These are phyloP conservation scores for Calonectria henricotiae DNA, from an alignment of 2,329 filamentous ascomycete genomes.

Conservation along the genomic window DNA sequence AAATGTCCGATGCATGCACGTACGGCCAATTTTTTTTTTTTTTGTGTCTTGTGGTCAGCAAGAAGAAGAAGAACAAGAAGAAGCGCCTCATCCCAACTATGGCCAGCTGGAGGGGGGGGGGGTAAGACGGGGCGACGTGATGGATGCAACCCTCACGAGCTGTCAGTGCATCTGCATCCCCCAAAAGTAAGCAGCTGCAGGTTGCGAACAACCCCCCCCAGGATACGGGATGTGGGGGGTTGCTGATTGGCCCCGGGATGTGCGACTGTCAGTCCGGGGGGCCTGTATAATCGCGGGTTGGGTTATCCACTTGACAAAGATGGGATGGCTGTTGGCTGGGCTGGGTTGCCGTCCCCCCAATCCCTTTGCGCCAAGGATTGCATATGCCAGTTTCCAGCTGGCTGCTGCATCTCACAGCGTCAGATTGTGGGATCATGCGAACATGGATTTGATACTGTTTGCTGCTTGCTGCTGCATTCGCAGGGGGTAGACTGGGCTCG, in stretches of 20 bases:
- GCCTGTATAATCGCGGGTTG: background rate
- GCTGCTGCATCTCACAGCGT: background rate
- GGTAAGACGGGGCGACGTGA: slow-evolving; percentile 14
- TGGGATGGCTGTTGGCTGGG: too few relatives aligned
- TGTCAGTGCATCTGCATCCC: background rate
- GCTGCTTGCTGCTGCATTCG: background rate
- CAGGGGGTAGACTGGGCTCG: background rate
- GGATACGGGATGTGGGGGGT: slow-evolving; percentile 12
- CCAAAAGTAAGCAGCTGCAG: background rate
- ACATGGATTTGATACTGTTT: background rate
- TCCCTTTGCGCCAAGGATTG: slow-evolving; percentile 5
- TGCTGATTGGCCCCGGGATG: background rate
- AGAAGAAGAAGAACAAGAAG: too few relatives aligned
- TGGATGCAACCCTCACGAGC: slow-evolving; percentile 12
- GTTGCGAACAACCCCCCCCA: background rate
- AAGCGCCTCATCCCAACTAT: background rate
- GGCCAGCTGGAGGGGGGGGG: background rate
- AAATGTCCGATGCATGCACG: too few relatives aligned
- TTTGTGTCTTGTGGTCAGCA: slow-evolving; percentile 3
- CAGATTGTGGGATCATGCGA: slow-evolving; percentile 24
- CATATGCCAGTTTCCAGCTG: background rate
- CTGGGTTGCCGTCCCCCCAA: too few relatives aligned
- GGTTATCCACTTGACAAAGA: too few relatives aligned
- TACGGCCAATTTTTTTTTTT: background rate
- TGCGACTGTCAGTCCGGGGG: background rate